Conservation (phyloP, 1,139 yeast genomes). For the Candida frijolesensis region DNA sequence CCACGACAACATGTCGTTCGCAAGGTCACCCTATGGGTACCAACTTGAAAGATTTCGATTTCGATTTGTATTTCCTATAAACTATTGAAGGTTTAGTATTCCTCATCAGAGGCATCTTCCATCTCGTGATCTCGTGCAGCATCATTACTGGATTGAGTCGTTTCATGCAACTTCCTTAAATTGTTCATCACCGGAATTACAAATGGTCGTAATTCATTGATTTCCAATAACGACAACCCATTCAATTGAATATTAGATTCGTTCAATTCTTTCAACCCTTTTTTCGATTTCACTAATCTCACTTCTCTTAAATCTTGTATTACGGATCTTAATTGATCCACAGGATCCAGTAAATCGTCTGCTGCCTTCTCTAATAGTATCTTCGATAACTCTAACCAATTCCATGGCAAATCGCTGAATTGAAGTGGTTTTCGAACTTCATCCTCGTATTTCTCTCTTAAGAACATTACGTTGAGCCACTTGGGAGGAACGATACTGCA, state of each 20-base stretch:
- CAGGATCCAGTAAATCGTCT: conserved; percentile 73
- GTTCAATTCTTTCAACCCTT: conserved; percentile 76
- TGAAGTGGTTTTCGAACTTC: conserved; percentile 60
- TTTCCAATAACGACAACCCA: conserved; percentile 79
- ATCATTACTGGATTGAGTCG: conserved; percentile 29
- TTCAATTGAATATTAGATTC: conserved; percentile 84
- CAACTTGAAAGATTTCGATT: too few relatives aligned
- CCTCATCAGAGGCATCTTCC: conserved; percentile 19
- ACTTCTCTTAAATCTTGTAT: conserved; percentile 86
- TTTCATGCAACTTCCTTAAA: conserved; percentile 55
- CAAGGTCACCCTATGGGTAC: too few relatives aligned
- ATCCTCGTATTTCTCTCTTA: conserved; percentile 64
- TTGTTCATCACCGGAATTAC: conserved; percentile 79
- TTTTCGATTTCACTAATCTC: conserved; percentile 76
- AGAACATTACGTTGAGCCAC: conserved; percentile 70
- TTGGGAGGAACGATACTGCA: conserved; percentile 85
- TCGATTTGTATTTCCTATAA: too few relatives aligned
- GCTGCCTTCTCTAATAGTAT: conserved; percentile 66
- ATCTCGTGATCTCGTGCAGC: conserved; percentile 26
- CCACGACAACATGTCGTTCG: too few relatives aligned
- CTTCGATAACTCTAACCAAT: conserved; percentile 84
- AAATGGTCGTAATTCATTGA: conserved; percentile 86
- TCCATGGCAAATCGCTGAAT: conserved; percentile 78
- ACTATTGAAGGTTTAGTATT: neutral
- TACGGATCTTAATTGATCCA: conserved; percentile 63